phyloP scores from a whole-genome alignment of 352 stramenopile species.

The Thraustochytrium sp. region DNA sequence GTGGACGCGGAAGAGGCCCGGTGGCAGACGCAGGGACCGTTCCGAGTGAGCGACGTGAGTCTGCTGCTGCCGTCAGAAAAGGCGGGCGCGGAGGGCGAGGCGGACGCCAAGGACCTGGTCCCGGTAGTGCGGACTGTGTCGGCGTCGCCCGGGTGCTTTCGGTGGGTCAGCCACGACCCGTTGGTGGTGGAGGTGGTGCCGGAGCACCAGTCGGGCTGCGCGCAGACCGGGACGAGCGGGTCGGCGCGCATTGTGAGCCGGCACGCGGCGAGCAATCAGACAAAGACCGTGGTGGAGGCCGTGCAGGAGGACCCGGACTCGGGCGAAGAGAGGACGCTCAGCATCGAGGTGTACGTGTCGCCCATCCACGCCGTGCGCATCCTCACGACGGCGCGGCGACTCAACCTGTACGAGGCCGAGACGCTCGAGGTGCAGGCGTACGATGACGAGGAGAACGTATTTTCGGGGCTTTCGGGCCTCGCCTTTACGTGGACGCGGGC shows the following conservation, averaged over 20 bases:
- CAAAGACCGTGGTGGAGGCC: neutral
- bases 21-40: neutral
- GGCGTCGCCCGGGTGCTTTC: constrained; percentile 16
- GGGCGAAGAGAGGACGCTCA: neutral
- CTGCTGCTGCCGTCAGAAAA: constrained; percentile 27
- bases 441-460: constrained; percentile 9
- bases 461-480: neutral
- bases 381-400: neutral
- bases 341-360: constrained; percentile 10
- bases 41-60: constrained; percentile 16
- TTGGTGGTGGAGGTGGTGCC: neutral
- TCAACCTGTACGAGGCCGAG: neutral
- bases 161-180: neutral
- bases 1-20: too few species aligned
- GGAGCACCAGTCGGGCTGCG: neutral
- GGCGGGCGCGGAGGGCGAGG: neutral
- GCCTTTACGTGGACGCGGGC: neutral
- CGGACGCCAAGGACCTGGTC: neutral
- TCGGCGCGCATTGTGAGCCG: neutral
- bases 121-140: neutral
- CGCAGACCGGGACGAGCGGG: neutral
- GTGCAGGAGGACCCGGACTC: neutral
- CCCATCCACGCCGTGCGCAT: constrained; percentile 11
- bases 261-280: neutral
- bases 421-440: constrained; percentile 8